phyloP scores from a whole-genome alignment of 345 rosid genomes.

The Theobroma cacao region DNA sequence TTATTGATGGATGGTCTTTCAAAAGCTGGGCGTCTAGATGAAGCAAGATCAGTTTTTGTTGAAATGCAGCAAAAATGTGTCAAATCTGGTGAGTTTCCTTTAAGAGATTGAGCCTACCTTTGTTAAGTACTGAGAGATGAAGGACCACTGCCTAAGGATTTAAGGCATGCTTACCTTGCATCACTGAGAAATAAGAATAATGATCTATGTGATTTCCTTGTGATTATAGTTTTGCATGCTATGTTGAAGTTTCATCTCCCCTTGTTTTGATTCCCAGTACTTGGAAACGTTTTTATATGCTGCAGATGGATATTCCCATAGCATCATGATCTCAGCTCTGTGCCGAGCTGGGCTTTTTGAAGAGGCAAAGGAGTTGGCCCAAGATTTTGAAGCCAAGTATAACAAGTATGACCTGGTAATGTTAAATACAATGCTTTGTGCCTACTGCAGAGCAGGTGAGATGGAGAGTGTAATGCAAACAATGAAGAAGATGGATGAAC shows the following conservation, averaged over 20 bases:
- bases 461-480: constrained; percentile 80
- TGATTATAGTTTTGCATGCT: neutral
- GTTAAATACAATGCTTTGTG: constrained; percentile 79
- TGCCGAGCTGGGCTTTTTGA: constrained; percentile 68
- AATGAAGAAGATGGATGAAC: constrained; percentile 88
- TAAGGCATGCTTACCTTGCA: neutral
- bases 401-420: constrained; percentile 78
- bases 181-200: neutral
- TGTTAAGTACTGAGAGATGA: neutral
- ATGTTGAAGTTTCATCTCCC: neutral
- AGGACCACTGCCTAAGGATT: neutral
- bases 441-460: constrained; percentile 89
- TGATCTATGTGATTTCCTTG: neutral
- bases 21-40: constrained; percentile 66
- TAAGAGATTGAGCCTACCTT: constrained; percentile 8
- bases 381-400: constrained; percentile 64
- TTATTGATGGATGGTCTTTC: constrained; percentile 87
- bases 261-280: constrained; percentile 7
- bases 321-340: constrained; percentile 89
- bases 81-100: constrained; percentile 59
- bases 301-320: constrained; percentile 89
- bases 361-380: constrained; percentile 80
- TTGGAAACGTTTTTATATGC: constrained; percentile 16
- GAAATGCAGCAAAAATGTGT: constrained; percentile 55
- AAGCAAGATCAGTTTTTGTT: constrained; percentile 63